Percentiles rank a stretch among this genome's conserved stretches.
These are phyloP conservation scores for Poa pratensis DNA, from an alignment of 176 grass and related monocot genomes.

Conservation along the genomic window DNA sequence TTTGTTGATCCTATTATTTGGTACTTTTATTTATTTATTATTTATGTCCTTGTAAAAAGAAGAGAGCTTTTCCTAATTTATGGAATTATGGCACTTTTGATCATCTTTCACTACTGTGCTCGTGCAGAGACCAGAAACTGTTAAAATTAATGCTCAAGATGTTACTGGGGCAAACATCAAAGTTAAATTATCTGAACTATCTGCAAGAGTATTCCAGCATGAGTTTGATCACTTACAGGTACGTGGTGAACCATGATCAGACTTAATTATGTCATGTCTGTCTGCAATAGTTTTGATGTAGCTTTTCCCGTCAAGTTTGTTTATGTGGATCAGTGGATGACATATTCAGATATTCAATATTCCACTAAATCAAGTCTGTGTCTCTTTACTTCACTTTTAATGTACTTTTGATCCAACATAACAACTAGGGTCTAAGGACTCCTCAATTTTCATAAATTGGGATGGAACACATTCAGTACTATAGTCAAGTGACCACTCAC, in stretches of 20 bases:
- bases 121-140: slow-evolving; percentile 85
- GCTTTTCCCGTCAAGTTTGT: background rate
- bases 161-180: slow-evolving; percentile 78
- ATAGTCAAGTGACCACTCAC: slow-evolving; percentile 12
- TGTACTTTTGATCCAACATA: slow-evolving; percentile 27
- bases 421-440: slow-evolving; percentile 13
- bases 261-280: slow-evolving; percentile 56
- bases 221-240: slow-evolving; percentile 99
- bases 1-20: slow-evolving; percentile 7
- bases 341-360: slow-evolving; percentile 27
- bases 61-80: background rate
- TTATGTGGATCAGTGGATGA: background rate
- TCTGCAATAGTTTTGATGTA: slow-evolving; percentile 51
- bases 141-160: slow-evolving; percentile 95
- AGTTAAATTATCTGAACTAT: slow-evolving; percentile 76
- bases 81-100: slow-evolving; percentile 9
- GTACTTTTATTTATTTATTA: slow-evolving; percentile 18
- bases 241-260: slow-evolving; percentile 40
- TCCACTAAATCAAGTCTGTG: slow-evolving; percentile 13
- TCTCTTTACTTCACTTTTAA: slow-evolving; percentile 21
- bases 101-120: slow-evolving; percentile 36
- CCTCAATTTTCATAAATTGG: slow-evolving; percentile 30
- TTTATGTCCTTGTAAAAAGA: slow-evolving; percentile 4
- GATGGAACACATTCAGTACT: slow-evolving; percentile 26
- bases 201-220: slow-evolving; percentile 93